These are phyloP conservation scores for Podila clonocystis DNA, from an alignment of 192 early-diverging fungal genomes.

Conservation along the genomic window DNA sequence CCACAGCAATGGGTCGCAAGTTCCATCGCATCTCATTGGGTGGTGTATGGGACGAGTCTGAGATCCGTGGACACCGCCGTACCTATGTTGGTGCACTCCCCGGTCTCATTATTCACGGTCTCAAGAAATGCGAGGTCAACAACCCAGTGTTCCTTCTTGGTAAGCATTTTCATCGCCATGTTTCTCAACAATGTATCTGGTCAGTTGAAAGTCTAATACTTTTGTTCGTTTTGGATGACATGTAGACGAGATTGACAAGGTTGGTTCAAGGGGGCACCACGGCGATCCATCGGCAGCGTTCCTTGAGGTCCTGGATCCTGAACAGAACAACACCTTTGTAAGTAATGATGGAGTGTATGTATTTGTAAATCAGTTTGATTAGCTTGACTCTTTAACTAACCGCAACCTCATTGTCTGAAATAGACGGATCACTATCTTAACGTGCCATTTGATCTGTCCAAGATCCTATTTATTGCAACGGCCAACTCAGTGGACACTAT, in stretches of 20 bases:
- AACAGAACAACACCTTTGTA: constrained; percentile 78
- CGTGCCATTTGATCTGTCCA: constrained; percentile 68
- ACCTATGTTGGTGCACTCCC: constrained; percentile 91
- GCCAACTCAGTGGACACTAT: constrained; percentile 84
- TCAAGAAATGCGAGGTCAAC: constrained; percentile 73
- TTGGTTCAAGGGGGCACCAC: constrained; percentile 64
- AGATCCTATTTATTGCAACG: constrained; percentile 86
- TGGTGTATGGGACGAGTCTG: constrained; percentile 88
- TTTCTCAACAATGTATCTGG: not conserved
- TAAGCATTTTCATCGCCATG: constrained; percentile 26
- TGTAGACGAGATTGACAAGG: constrained; percentile 83
- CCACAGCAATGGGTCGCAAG: constrained; percentile 75
- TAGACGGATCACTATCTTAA: constrained; percentile 83
- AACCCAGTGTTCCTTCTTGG: constrained; percentile 85
- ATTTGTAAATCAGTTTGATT: not conserved
- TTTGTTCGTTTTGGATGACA: not conserved
- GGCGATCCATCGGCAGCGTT: constrained; percentile 82
- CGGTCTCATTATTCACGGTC: constrained; percentile 79
- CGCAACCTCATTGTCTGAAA: not conserved
- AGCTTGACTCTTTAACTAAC: not conserved
- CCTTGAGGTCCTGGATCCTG: constrained; percentile 85
- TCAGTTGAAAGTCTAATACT: not conserved
- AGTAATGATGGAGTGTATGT: not conserved
- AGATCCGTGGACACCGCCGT: constrained; percentile 87
- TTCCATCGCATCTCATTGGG: constrained; percentile 88